phyloP scores from a whole-genome alignment of 371 early-diverging fungal species.

The Mucor saturninus region DNA sequence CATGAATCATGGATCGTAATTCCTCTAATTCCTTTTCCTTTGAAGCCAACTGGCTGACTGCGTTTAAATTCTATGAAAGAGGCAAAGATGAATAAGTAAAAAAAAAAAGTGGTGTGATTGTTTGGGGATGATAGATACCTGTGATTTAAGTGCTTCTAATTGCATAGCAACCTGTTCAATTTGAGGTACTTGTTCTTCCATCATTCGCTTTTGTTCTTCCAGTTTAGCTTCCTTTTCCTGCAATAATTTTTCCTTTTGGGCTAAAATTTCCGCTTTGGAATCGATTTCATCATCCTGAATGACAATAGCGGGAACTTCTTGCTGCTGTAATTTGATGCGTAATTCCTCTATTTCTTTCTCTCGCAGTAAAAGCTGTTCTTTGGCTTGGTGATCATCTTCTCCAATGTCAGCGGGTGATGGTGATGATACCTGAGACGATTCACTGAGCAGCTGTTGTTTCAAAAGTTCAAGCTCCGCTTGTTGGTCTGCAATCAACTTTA shows the following conservation, averaged over 20 bases:
- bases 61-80: slow-evolving; percentile 42
- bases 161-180: slow-evolving; percentile 36
- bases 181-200: slow-evolving; percentile 30
- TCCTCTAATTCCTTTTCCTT: slow-evolving; percentile 50
- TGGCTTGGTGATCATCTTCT: slow-evolving; percentile 16
- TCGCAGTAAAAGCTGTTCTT: slow-evolving; percentile 29
- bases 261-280: slow-evolving; percentile 24
- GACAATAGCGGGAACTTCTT: slow-evolving; percentile 18
- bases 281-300: slow-evolving; percentile 21
- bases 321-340: slow-evolving; percentile 25
- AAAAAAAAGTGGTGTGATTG: too few relatives aligned
- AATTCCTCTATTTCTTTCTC: slow-evolving; percentile 39
- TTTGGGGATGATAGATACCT: slow-evolving; percentile 22
- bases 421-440: neutral
- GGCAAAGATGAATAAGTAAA: too few relatives aligned
- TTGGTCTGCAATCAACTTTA: slow-evolving; percentile 51
- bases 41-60: slow-evolving; percentile 38
- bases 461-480: slow-evolving; percentile 38
- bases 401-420: slow-evolving; percentile 1
- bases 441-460: slow-evolving; percentile 28
- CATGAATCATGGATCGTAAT: slow-evolving; percentile 30
- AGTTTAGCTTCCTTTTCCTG: slow-evolving; percentile 34
- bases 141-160: slow-evolving; percentile 38
- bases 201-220: slow-evolving; percentile 29
- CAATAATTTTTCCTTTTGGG: slow-evolving; percentile 34